Conservation (phyloP, 805 yeast species). For the Cyberlindnera lachancei region DNA sequence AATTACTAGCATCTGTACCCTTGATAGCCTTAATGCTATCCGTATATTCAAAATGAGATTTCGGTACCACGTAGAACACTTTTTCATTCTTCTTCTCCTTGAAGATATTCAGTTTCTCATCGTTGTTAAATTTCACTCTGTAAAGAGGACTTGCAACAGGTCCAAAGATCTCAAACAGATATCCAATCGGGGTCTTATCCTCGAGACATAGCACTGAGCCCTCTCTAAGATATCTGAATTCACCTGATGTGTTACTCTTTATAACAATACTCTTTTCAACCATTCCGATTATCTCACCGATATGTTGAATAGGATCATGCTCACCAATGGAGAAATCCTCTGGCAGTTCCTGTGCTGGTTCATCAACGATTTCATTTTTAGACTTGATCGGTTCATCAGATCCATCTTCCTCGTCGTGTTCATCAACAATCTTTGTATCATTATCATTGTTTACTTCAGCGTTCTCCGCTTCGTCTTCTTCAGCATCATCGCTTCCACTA, state of each 20-base stretch:
- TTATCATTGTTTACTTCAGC: constrained; percentile 6
- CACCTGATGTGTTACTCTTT: constrained; percentile 72
- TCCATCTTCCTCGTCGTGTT: constrained; percentile 13
- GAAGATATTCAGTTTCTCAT: constrained; percentile 41
- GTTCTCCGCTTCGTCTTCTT: constrained; percentile 3
- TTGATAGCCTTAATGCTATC: constrained; percentile 59
- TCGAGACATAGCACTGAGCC: constrained; percentile 73
- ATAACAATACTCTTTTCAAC: constrained; percentile 70
- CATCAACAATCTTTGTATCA: constrained; percentile 11
- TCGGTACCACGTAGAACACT: constrained; percentile 74
- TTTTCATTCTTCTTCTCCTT: constrained; percentile 42
- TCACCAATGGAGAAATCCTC: constrained; percentile 51
- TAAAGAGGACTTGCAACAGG: constrained; percentile 76
- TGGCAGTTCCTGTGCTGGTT: constrained; percentile 60
- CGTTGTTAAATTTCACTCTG: constrained; percentile 56
- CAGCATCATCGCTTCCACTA: constrained; percentile 10
- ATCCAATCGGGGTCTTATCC: constrained; percentile 65
- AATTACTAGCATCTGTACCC: constrained; percentile 93
- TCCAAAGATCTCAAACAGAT: constrained; percentile 84
- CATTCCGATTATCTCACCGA: constrained; percentile 62
- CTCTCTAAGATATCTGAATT: constrained; percentile 73
- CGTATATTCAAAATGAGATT: constrained; percentile 73
- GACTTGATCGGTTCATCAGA: constrained; percentile 57
- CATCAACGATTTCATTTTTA: constrained; percentile 68
- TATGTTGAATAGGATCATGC: constrained; percentile 57